Evolutionary conservation across 2,329 filamentous ascomycete species (phyloP).

Genomic region (Trichoderma simmonsii): DNA sequence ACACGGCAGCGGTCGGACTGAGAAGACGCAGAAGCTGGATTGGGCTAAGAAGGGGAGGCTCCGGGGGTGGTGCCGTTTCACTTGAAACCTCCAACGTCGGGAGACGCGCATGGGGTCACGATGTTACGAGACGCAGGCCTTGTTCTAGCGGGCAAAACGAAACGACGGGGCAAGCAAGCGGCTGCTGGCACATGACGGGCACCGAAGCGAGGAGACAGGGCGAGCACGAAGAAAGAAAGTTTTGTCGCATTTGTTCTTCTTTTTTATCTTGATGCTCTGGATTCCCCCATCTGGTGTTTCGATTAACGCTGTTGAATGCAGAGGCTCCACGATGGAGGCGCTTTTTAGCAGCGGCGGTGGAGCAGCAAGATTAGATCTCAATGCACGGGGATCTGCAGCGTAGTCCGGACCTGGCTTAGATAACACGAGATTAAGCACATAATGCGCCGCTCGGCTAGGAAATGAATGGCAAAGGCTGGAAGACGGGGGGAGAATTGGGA

Average conservation of each 20-base stretch:
- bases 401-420: background rate
- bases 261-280: background rate
- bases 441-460: background rate
- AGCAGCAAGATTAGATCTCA: conserved; percentile 11
- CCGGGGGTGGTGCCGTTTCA: conserved; percentile 35
- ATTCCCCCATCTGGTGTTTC: conserved; percentile 1
- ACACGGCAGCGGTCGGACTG: background rate
- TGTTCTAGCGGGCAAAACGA: conserved; percentile 12
- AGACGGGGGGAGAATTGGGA: background rate
- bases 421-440: background rate
- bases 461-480: background rate
- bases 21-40: background rate
- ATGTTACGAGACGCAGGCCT: background rate
- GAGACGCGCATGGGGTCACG: conserved; percentile 17
- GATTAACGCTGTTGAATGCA: background rate
- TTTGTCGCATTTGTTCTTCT: background rate
- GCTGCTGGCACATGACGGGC: background rate
- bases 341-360: background rate
- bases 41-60: conserved; percentile 11
- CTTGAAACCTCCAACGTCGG: conserved; percentile 48
- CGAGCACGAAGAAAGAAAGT: background rate
- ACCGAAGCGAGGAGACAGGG: background rate
- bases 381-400: conserved; percentile 8
- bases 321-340: background rate
- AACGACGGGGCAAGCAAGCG: background rate